Evolutionary conservation across 352 stramenopile genomes (phyloP).

Genomic region (Phytophthora capsici): DNA sequence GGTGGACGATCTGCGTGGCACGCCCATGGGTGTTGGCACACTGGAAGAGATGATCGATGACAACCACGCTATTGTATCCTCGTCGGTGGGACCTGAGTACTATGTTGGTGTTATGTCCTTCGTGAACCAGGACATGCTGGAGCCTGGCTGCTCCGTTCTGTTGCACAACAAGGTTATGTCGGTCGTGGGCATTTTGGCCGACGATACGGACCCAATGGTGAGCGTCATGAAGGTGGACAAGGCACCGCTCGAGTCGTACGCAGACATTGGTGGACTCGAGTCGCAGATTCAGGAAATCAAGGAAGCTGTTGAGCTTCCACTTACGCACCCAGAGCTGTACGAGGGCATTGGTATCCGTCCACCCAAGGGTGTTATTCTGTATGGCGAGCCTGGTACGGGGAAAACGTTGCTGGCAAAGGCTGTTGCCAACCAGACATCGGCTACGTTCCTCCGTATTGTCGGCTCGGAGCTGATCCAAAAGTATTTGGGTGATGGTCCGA

Average conservation of each 20-base stretch:
- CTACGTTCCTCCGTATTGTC: constrained; percentile 99
- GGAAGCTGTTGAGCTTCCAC: constrained; percentile 95
- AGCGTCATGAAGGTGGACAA: constrained; percentile 99
- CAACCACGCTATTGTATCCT: constrained; percentile 99
- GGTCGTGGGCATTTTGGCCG: constrained; percentile 98
- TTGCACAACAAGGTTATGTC: constrained; percentile 99
- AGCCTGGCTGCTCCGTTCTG: constrained; percentile 98
- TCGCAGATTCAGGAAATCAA: constrained; percentile 97
- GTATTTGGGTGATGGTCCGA: constrained; percentile 99
- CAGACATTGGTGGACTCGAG: constrained; percentile 99
- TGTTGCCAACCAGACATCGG: constrained; percentile 99
- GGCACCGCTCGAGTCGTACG: constrained; percentile 98
- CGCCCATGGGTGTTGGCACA: constrained; percentile 97
- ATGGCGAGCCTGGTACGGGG: constrained; percentile 98
- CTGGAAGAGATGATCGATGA: constrained; percentile 99
- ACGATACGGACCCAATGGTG: constrained; percentile 99
- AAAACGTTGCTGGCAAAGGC: constrained; percentile 99
- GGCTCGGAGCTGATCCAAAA: constrained; percentile 99
- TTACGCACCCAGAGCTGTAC: constrained; percentile 99
- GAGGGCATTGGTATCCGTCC: constrained; percentile 99
- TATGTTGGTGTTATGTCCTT: constrained; percentile 99
- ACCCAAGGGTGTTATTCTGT: constrained; percentile 99
- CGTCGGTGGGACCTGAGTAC: constrained; percentile 98
- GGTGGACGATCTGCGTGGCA: constrained; percentile 98
- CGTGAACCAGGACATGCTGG: constrained; percentile 99